phyloP scores from a whole-genome alignment of 176 grass and related monocot genomes.

The Oryza coarctata region DNA sequence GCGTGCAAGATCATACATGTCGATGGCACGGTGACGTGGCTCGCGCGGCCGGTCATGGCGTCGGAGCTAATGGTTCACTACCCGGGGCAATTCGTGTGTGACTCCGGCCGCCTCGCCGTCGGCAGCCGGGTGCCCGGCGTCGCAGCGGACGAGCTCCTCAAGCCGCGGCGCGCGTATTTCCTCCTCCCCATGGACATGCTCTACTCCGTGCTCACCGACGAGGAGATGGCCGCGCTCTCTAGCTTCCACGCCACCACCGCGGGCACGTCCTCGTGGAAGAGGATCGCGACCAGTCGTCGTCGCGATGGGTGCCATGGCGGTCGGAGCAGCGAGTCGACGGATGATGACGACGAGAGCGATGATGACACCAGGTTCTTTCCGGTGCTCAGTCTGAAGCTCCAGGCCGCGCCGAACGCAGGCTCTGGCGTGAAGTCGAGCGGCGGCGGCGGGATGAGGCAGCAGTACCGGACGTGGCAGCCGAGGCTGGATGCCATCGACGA shows the following conservation, averaged over 20 bases:
- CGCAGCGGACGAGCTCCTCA: conserved; percentile 56
- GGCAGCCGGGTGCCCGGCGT: conserved; percentile 72
- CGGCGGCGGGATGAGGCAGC: conserved; percentile 23
- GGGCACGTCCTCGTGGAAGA: conserved; percentile 36
- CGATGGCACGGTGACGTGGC: conserved; percentile 52
- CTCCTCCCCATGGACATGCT: conserved; percentile 93
- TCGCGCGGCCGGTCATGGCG: conserved; percentile 42
- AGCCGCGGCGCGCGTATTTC: conserved; percentile 64
- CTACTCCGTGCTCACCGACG: conserved; percentile 94
- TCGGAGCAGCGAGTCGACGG: background rate
- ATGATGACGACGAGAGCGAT: background rate
- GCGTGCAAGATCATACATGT: conserved; percentile 59
- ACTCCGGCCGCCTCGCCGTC: conserved; percentile 45
- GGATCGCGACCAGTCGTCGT: conserved; percentile 29
- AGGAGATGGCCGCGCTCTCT: conserved; percentile 73
- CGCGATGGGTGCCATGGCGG: background rate
- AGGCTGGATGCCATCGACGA: conserved; percentile 84
- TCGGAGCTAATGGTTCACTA: conserved; percentile 64
- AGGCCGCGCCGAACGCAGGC: background rate
- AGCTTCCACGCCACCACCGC: conserved; percentile 38
- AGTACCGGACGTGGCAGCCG: conserved; percentile 56
- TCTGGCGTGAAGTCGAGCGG: background rate
- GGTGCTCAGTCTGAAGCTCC: conserved; percentile 50
- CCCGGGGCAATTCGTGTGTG: conserved; percentile 83
- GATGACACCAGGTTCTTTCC: conserved; percentile 50